phyloP scores from a whole-genome alignment of 73 alveolate genomes.

The Urostyla sp. region DNA sequence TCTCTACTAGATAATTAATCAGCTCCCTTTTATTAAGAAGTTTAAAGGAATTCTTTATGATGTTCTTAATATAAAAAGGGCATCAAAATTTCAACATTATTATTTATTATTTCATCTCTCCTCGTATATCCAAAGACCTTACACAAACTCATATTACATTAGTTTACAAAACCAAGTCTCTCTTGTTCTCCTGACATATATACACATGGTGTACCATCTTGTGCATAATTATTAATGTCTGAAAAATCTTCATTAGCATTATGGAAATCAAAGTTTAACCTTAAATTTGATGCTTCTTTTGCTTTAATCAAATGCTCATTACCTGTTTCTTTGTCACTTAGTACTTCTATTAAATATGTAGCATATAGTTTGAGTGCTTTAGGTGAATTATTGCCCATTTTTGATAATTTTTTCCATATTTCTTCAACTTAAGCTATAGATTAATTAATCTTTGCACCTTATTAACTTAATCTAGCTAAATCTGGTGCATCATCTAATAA shows the following conservation, averaged over 20 bases:
- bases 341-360: slow-evolving; percentile 79
- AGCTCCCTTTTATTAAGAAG: slow-evolving; percentile 24
- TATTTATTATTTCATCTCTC: slow-evolving; percentile 52
- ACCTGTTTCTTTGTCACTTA: slow-evolving; percentile 89
- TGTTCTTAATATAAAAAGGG: slow-evolving; percentile 39
- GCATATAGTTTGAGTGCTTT: slow-evolving; percentile 86
- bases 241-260: slow-evolving; percentile 29
- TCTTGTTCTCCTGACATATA: slow-evolving; percentile 61
- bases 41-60: slow-evolving; percentile 29
- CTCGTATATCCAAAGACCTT: slow-evolving; percentile 52
- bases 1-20: slow-evolving; percentile 55
- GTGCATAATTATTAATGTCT: slow-evolving; percentile 59
- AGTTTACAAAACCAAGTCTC: slow-evolving; percentile 39
- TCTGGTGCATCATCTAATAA: slow-evolving; percentile 88
- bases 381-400: slow-evolving; percentile 79
- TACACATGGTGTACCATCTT: slow-evolving; percentile 65
- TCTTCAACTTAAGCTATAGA: slow-evolving; percentile 81
- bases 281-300: slow-evolving; percentile 66
- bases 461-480: slow-evolving; percentile 77
- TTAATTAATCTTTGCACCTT: slow-evolving; percentile 88
- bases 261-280: slow-evolving; percentile 54
- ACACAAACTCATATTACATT: slow-evolving; percentile 57
- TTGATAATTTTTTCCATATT: slow-evolving; percentile 83
- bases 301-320: slow-evolving; percentile 82
- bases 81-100: slow-evolving; percentile 57